These are phyloP conservation scores for Oryza glaberrima DNA, from an alignment of 176 grass and related monocot genomes.

Conservation along the genomic window DNA sequence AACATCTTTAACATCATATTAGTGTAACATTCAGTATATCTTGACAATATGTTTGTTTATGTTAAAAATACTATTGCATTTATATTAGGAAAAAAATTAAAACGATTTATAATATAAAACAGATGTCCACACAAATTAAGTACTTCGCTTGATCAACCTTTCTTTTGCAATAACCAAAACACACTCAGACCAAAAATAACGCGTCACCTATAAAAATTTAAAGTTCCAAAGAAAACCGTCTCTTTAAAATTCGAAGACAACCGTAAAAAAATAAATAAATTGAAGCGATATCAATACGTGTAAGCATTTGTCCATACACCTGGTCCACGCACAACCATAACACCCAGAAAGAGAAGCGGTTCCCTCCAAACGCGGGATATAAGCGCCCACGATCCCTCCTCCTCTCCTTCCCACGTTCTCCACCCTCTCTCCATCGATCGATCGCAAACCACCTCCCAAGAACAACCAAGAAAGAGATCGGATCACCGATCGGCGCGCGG, in stretches of 20 bases:
- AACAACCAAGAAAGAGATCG: neutral
- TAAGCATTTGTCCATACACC: slow-evolving; percentile 8
- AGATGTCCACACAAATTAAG: too few relatives aligned
- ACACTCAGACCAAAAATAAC: neutral
- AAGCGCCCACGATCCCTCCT: slow-evolving; percentile 28
- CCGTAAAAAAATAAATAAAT: neutral
- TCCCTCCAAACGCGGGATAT: slow-evolving; percentile 41
- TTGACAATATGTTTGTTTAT: too few relatives aligned
- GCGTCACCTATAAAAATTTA: too few relatives aligned
- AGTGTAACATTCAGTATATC: too few relatives aligned
- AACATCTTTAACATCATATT: too few relatives aligned
- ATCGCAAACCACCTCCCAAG: slow-evolving; percentile 2
- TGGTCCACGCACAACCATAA: slow-evolving; percentile 35
- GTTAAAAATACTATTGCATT: too few relatives aligned
- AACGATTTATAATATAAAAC: too few relatives aligned
- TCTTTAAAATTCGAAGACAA: neutral
- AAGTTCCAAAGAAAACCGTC: too few relatives aligned
- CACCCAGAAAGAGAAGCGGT: neutral
- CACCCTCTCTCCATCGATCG: neutral
- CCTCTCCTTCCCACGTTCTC: slow-evolving; percentile 10
- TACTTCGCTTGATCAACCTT: neutral
- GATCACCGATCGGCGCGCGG: neutral
- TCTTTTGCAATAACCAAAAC: neutral
- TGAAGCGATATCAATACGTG: neutral
- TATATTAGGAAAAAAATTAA: too few relatives aligned